Evolutionary conservation across 805 yeast species (phyloP).

Genomic region (Suhomyces pyralidae): DNA sequence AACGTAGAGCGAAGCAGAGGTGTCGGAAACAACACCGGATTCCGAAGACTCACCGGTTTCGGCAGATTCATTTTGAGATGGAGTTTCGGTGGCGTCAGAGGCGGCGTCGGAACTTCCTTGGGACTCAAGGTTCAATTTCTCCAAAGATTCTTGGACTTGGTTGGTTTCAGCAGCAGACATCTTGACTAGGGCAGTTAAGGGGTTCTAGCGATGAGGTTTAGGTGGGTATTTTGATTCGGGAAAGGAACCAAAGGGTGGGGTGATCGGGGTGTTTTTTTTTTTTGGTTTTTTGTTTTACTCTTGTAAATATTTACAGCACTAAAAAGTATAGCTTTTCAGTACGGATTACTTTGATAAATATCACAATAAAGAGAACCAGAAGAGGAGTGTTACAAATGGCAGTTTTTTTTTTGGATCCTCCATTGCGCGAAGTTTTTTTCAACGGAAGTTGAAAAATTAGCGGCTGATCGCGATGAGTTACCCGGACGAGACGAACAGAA

Average conservation of each 20-base stretch:
- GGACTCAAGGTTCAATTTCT: constrained; percentile 43
- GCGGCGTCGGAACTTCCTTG: constrained; percentile 11
- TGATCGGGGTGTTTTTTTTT: constrained; percentile 5
- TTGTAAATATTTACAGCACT: constrained; percentile 1
- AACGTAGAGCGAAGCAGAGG: constrained; percentile 87
- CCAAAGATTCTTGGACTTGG: constrained; percentile 46
- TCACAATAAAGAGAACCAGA: not conserved
- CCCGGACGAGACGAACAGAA: not conserved
- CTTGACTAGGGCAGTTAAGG: constrained; percentile 2
- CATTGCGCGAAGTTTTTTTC: not conserved
- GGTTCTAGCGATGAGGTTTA: not conserved
- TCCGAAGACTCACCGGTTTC: constrained; percentile 31
- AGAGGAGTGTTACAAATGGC: constrained; percentile 1
- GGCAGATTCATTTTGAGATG: constrained; percentile 22
- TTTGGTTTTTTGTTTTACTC: constrained; percentile 9
- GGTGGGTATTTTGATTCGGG: not conserved
- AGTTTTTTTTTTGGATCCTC: not conserved
- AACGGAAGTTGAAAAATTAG: not conserved
- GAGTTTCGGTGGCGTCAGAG: constrained; percentile 20
- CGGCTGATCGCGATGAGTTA: constrained; percentile 1
- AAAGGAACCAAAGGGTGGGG: not conserved
- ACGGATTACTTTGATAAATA: not conserved
- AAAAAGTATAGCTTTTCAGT: not conserved
- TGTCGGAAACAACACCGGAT: constrained; percentile 46
- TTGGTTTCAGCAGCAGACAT: constrained; percentile 40